Evolutionary conservation across 257 asterid genomes (phyloP).

Genomic region (Thymus quinquecostatus): DNA sequence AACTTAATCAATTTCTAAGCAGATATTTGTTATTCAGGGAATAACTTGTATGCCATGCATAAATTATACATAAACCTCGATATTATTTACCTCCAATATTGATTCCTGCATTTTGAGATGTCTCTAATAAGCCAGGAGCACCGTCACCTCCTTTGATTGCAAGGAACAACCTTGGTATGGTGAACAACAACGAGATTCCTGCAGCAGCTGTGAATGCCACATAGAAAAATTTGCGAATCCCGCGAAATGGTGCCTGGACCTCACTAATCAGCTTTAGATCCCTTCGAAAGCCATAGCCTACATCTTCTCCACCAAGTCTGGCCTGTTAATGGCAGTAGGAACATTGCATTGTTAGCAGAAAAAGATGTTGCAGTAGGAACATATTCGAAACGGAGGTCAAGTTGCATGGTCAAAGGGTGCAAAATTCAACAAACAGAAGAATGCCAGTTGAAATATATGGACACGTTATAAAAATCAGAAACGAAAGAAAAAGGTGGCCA

Average conservation of each 20-base stretch:
- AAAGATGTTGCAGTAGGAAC: not conserved
- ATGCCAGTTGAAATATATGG: slow-evolving; percentile 5
- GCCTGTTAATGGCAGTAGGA: slow-evolving; percentile 56
- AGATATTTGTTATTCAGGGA: not conserved
- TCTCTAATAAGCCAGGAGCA: slow-evolving; percentile 76
- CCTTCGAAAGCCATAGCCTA: slow-evolving; percentile 89
- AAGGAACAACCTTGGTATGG: slow-evolving; percentile 69
- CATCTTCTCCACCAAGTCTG: slow-evolving; percentile 88
- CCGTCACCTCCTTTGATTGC: slow-evolving; percentile 85
- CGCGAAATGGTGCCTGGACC: slow-evolving; percentile 99
- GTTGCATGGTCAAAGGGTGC: slow-evolving; percentile 15
- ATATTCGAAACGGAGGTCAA: slow-evolving; percentile 1
- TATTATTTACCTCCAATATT: slow-evolving; percentile 70
- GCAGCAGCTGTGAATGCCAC: slow-evolving; percentile 91
- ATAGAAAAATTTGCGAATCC: slow-evolving; percentile 83
- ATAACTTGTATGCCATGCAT: not conserved
- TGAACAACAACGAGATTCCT: slow-evolving; percentile 77
- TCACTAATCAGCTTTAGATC: slow-evolving; percentile 97
- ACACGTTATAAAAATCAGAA: slow-evolving; percentile 16
- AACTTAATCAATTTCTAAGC: slow-evolving; percentile 45
- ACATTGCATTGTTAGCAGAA: not conserved
- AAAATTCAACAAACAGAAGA: slow-evolving; percentile 2
- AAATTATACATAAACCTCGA: slow-evolving; percentile 4
- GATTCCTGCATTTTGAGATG: slow-evolving; percentile 74
- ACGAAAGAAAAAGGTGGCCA: not conserved